Evolutionary conservation across 2,329 filamentous ascomycete species (phyloP), one percentile per base, ranked within the genome.

Genomic region (Alternaria dauci): DNA sequence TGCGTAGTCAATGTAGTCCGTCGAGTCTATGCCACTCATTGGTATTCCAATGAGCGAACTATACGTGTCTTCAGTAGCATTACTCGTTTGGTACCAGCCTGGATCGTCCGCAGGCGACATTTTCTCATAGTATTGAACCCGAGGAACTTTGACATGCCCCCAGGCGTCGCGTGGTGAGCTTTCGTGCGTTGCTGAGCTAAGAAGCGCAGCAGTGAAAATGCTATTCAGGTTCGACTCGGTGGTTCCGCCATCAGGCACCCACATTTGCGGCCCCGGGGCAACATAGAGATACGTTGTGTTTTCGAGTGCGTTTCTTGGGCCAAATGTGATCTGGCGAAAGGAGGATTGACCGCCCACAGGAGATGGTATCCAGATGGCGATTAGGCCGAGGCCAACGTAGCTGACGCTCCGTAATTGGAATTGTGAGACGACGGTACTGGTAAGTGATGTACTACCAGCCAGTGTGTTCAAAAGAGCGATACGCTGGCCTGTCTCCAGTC

Each of bases 401-500:
- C 20, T 12, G 1, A 50, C 1, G 0, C 16, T 1, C 1, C 20
- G 30, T 0, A 36, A 2, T 1, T 50, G 46, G 0, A 50, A 36
- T 4, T 50, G 46, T 8, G 46, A 50, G 1, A 12, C 30, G 0
- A 50, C 46, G 1, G 46, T 36, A 1, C 46, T 36, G 0, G 30
- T 36, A 4, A 50, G 46, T 2, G 46, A 50, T 2, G 46, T 7
- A 4, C 46, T 50, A 2, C 46, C 5, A 8, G 46, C 30, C 0
- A 50, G 30, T 36, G 1, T 11, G 6, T 48, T 30, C 2, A 48
- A 7, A 0, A 1, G 16, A 16, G 2, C 18, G 5, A 48, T n/a
- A 2, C 18, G 6, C 34, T 48, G 7, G 30, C 46, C 46, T 5
- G 0, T 36, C 5, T 1, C 30, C 1, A 48, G 8, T 4, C 46